Conservation (phyloP, 306 rosid genomes). For the Inga oerstediana region DNA sequence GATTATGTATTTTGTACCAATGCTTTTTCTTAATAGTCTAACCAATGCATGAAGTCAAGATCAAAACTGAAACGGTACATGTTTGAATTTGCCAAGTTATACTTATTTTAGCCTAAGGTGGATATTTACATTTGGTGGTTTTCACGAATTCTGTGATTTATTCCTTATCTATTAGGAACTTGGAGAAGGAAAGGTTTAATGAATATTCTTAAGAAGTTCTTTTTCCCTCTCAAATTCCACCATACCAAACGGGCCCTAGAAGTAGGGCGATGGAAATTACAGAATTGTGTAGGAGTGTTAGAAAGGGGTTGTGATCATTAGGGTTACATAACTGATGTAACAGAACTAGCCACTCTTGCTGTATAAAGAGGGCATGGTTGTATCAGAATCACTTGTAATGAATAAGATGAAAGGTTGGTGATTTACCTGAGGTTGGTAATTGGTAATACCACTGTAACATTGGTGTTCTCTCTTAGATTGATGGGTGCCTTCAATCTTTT, state of each 20-base stretch:
- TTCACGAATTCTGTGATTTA: not conserved
- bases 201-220: conserved; percentile 2
- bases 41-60: conserved; percentile 5
- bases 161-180: not conserved
- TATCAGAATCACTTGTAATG: not conserved
- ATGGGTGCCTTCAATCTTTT: not conserved
- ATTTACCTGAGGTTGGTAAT: not conserved
- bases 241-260: not conserved
- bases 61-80: not conserved
- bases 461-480: not conserved
- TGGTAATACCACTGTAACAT: not conserved
- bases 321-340: not conserved
- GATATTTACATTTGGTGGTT: conserved; percentile 21
- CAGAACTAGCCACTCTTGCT: not conserved
- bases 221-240: not conserved
- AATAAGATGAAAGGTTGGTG: not conserved
- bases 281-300: not conserved
- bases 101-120: not conserved
- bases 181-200: conserved; percentile 9
- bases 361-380: not conserved
- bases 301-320: not conserved
- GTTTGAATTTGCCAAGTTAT: conserved; percentile 1
- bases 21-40: conserved; percentile 12
- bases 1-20: not conserved
- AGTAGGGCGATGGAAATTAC: not conserved